Conservation (phyloP, 352 stramenopile genomes). For the Sclerospora graminicola region DNA sequence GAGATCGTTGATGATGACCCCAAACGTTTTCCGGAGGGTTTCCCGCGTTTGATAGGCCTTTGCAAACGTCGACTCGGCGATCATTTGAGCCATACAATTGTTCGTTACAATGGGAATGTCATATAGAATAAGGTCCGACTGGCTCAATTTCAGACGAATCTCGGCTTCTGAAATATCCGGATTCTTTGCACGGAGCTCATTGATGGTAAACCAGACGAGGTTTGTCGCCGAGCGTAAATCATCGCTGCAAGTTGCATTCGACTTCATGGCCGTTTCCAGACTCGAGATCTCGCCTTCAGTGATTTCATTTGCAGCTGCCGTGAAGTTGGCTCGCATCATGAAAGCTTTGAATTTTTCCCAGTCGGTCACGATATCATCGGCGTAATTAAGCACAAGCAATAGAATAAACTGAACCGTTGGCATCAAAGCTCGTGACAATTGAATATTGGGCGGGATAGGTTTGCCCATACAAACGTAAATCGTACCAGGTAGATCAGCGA, state of each 20-base stretch:
- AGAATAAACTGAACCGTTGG: conserved; percentile 16
- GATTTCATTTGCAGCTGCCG: conserved; percentile 12
- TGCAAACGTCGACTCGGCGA: conserved; percentile 4
- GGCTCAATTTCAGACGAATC: conserved; percentile 26
- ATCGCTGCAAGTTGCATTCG: conserved; percentile 30
- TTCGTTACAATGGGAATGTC: conserved; percentile 36
- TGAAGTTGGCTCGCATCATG: conserved; percentile 17
- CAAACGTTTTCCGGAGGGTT: conserved; percentile 33
- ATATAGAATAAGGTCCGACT: conserved; percentile 34
- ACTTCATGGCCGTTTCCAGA: conserved; percentile 25
- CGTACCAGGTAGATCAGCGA: conserved; percentile 37
- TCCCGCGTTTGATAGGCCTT: conserved; percentile 30
- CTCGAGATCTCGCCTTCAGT: conserved; percentile 17
- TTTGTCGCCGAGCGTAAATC: conserved; percentile 29
- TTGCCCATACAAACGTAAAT: conserved; percentile 39
- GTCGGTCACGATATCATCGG: conserved; percentile 18
- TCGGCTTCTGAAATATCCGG: conserved; percentile 18
- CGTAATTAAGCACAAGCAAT: conserved; percentile 18
- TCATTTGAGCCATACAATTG: conserved; percentile 31
- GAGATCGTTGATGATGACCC: conserved; percentile 40
- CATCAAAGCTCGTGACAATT: conserved; percentile 11
- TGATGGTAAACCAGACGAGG: conserved; percentile 26
- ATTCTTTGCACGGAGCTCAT: conserved; percentile 19
- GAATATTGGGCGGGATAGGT: conserved; percentile 6
- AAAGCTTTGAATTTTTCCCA: conserved; percentile 27